Base-by-base conservation (phyloP, 176 grass and related monocot genomes). In the Oryza punctata region DNA sequence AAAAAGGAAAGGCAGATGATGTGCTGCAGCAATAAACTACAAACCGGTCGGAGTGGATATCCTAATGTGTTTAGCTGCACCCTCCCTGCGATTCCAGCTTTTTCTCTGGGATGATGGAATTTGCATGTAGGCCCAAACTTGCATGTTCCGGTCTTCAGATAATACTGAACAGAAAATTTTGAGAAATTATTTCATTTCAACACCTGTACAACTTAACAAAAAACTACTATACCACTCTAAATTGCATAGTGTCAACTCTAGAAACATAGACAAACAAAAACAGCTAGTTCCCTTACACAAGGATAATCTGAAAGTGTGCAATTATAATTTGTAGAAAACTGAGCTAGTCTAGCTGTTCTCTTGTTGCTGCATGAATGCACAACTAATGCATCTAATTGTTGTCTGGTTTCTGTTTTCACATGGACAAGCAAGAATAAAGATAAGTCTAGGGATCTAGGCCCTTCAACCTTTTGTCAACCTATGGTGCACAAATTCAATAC, bases 71-170 rank as follows among this genome's bases (percentile, higher is more conserved):
- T 99, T 79, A 99, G 83, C 74, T 90, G 91, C 65, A 86, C 89
- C 81, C 82, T 90, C 64, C 93, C 91, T 24, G 63, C 83, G 47
- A 99, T 96, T 76, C 97, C 97, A 89, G 93, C 97, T 88, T 96
- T 96, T 72, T 99, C 97, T 92, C 85, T 96, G 12, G 97, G 97
- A 78, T 99, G 97, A 70, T 99, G 85, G 80, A 99, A 99, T 92
- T 99, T 99, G 84, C 97, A 99, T 63, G 97, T 99, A 77, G 93
- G 91, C 44, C 97, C 97, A 91, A 96, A 99, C 86, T 99, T 99
- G 89, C 97, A 99, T 78, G 93, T 96, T 85, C 93, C 97, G 0
- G 93, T 96, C 87, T 96, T 99, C 80, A 99, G 74, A 81, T 94
- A 99, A 68, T 92, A 99, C 97, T 99, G 75, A 21, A 88, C 7